Percentiles rank a stretch among this genome's conserved stretches.
phyloP scores from a whole-genome alignment of 2,329 filamentous ascomycete genomes.

The Monilinia vaccinii-corymbosi region DNA sequence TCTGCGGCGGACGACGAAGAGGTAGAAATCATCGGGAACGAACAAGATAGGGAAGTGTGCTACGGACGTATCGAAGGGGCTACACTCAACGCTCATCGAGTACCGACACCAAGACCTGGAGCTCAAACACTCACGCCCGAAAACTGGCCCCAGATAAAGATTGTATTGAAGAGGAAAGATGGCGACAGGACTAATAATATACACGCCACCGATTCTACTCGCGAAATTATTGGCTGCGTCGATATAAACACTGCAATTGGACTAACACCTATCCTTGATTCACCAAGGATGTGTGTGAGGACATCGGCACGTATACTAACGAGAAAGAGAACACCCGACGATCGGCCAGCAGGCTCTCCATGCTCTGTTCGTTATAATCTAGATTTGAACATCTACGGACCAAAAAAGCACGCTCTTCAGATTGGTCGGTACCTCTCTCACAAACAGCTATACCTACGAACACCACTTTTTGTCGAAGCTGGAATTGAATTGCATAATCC shows the following conservation, averaged over 20 bases:
- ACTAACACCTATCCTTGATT: constrained; percentile 66
- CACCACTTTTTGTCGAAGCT: constrained; percentile 55
- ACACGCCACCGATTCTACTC: constrained; percentile 62
- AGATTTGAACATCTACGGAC: constrained; percentile 72
- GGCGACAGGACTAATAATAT: constrained; percentile 52
- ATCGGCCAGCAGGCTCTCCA: constrained; percentile 49
- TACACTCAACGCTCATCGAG: constrained; percentile 54
- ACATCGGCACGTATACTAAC: constrained; percentile 63
- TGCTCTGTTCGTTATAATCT: constrained; percentile 54
- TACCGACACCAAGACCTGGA: constrained; percentile 61
- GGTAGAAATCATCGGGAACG: constrained; percentile 46
- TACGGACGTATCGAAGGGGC: constrained; percentile 67
- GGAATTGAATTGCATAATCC: constrained; percentile 71
- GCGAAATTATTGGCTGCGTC: constrained; percentile 65
- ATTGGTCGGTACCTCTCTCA: constrained; percentile 62
- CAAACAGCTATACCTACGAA: constrained; percentile 57
- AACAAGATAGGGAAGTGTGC: constrained; percentile 64
- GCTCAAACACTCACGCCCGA: constrained; percentile 45
- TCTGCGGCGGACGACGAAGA: constrained; percentile 47
- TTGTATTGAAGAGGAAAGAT: constrained; percentile 53
- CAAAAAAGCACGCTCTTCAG: constrained; percentile 51
- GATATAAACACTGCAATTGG: constrained; percentile 58
- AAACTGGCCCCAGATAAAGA: constrained; percentile 66
- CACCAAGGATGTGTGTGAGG: constrained; percentile 47
- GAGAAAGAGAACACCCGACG: constrained; percentile 52